phyloP scores from a whole-genome alignment of 2,329 filamentous ascomycete species.

The Ramularia collo-cygni region DNA sequence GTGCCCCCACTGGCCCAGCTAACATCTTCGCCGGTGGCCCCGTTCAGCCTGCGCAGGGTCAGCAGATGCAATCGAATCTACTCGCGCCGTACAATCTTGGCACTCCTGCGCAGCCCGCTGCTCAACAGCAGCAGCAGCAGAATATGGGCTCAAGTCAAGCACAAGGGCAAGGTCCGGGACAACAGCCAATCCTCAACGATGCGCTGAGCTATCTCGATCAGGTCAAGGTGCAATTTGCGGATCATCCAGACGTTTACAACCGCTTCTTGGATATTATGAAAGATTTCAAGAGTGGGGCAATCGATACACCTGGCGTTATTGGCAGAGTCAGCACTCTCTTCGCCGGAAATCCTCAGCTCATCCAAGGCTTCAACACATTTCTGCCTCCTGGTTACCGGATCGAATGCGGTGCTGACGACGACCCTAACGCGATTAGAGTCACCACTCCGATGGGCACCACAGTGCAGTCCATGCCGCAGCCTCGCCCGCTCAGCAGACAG shows the following conservation, averaged over 20 bases:
- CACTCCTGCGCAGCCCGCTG: slow-evolving; percentile 24
- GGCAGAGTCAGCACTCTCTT: slow-evolving; percentile 94
- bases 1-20: slow-evolving; percentile 53
- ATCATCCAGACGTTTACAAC: slow-evolving; percentile 96
- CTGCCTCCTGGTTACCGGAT: slow-evolving; percentile 91
- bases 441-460: slow-evolving; percentile 98
- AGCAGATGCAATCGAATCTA: slow-evolving; percentile 40
- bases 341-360: slow-evolving; percentile 77
- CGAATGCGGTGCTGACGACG: slow-evolving; percentile 87
- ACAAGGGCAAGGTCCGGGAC: slow-evolving; percentile 59
- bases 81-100: slow-evolving; percentile 39
- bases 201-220: slow-evolving; percentile 95
- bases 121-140: slow-evolving; percentile 22
- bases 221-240: slow-evolving; percentile 95
- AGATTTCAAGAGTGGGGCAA: slow-evolving; percentile 97
- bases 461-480: slow-evolving; percentile 70
- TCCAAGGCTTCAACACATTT: slow-evolving; percentile 98
- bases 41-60: slow-evolving; percentile 54
- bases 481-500: slow-evolving; percentile 36
- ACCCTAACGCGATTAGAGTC: slow-evolving; percentile 91
- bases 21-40: slow-evolving; percentile 67
- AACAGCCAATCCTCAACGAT: slow-evolving; percentile 78
- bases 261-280: slow-evolving; percentile 98
- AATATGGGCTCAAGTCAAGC: slow-evolving; percentile 19
- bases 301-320: slow-evolving; percentile 96